Evolutionary conservation across 2,329 filamentous ascomycete species (phyloP), one percentile per base, ranked within the genome.

Genomic region (Raffaelea arxii): DNA sequence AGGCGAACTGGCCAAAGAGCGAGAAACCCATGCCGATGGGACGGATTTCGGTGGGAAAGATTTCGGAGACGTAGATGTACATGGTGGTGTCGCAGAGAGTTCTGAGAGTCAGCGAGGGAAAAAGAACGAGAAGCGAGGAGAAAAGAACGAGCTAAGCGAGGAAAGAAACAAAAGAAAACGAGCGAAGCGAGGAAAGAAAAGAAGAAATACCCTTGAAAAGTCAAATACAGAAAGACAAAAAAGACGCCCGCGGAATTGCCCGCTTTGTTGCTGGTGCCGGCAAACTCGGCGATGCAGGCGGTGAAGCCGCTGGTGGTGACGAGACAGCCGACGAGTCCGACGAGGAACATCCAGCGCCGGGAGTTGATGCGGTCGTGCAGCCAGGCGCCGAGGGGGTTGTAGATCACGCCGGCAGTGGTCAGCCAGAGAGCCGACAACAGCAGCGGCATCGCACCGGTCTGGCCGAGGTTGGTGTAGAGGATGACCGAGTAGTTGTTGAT

Each of bases 1-100:
- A 56, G 2, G 68, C 65, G 49, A 71, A 72, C 49, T 72, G 69
- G 4, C 70, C 71, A 44, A 74, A 73, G 1, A 75, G 51, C 0
- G 67, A 71, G 55, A 73, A 71, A 0, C 68, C 71, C 62, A 74
- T 72, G 9, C 71, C 71, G 25, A 72, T 74, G 0, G 70, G 65
- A 2, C 72, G 64, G 24, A 74, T 70, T 44, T 73, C 68, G 0
- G 69, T 73, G 0, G 69, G 62, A 41, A 64, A 65, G 30, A 66
- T 65, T 50, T 66, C 65, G 0, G 62, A 62, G 0, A 64, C 55
- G 44, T 65, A 66, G 14, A 60, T 53, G 48, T 66, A 67, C 62
- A 66, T 66, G 14, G 65, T 66, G 0, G 65, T 65, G 46, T 66
- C 62, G 14, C 62, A 66, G 18, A 61, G 56, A 0, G 64, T 66